Base-by-base conservation (phyloP, 768 basidiomycete genomes). In the Chalciporus piperatus region DNA sequence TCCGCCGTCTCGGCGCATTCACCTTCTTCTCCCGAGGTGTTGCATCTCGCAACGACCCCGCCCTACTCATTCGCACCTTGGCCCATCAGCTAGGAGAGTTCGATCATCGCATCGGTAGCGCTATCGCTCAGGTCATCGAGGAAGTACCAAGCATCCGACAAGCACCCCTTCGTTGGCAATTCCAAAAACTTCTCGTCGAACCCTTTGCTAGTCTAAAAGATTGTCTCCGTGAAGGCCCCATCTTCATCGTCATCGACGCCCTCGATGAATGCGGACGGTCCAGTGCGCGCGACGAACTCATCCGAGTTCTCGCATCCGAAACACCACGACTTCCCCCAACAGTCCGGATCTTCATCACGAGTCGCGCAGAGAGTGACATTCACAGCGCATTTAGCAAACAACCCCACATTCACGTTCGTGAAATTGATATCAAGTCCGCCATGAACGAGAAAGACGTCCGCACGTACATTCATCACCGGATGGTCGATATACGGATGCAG, bases 1-100 rank as follows among this genome's bases (percentile, higher is more conserved):
- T 65, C 6, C 63, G 63, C 12, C 67, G 65, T 28, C 72, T 72
- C 6, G 71, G 72, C 8, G 68, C 72, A 2, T 73, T 70, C 45
- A 28, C 57, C 4, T 70, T 73, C 37, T 72, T 74, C 57, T 60
- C 66, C 16, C 65, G 72, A 9, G 61, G 65, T 12, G 43, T 71
- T 5, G 59, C 58, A 3, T 54, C 61, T 43, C 58, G 68, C 9
- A 68, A 60, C 7, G 64, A 73, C 20, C 62, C 71, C 7, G 41
- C 59, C 1, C 8, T 55, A 19, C 63, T 72, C 45, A 59, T 72
- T 33, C 62, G 70, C 32, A 73, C 71, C 25, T 50, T 71, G 30
- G 71, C 71, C 0, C 65, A 65, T 44, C 71, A 71, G 13, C 64
- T 74, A 5, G 67, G 57, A 1, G 59, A 60, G 19, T 73, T 70